These are phyloP conservation scores for Polyplosphaeria fusca DNA, from an alignment of 495 filamentous ascomycete species.

Conservation along the genomic window DNA sequence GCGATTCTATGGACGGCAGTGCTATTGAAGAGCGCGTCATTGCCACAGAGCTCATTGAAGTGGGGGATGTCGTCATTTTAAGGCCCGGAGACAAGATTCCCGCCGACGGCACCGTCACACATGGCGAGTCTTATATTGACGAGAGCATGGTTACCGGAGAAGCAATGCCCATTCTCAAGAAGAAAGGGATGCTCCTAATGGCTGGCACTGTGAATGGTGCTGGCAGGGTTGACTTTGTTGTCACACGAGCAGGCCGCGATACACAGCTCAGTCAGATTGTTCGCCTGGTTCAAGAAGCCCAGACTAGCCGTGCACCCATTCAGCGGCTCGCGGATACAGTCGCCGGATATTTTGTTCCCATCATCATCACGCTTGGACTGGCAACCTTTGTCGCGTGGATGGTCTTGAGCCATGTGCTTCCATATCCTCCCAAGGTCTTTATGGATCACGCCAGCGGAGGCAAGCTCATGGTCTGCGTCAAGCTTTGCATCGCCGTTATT, in stretches of 20 bases:
- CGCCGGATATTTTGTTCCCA: conserved; percentile 91
- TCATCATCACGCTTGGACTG: conserved; percentile 78
- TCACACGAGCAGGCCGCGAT: conserved; percentile 88
- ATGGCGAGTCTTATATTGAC: conserved; percentile 89
- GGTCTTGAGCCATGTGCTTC: conserved; percentile 81
- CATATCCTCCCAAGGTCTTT: conserved; percentile 85
- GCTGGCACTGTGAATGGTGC: conserved; percentile 97
- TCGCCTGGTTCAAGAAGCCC: conserved; percentile 91
- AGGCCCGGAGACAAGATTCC: conserved; percentile 95
- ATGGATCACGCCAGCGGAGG: conserved; percentile 75
- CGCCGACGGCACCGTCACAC: conserved; percentile 82
- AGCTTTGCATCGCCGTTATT: conserved; percentile 97
- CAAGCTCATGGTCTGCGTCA: conserved; percentile 90
- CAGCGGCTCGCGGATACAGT: conserved; percentile 89
- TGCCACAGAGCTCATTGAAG: conserved; percentile 91
- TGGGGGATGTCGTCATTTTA: conserved; percentile 88
- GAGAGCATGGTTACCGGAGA: conserved; percentile 99
- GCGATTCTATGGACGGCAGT: conserved; percentile 45
- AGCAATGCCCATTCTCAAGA: conserved; percentile 87
- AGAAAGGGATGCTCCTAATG: conserved; percentile 72
- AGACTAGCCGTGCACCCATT: conserved; percentile 91
- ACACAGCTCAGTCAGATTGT: conserved; percentile 98
- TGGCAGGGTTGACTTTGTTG: conserved; percentile 86
- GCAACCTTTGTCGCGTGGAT: conserved; percentile 91
- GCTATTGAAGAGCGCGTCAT: conserved; percentile 77